Conservation (phyloP, 1,284 basidiomycete species). For the Hypsizygus ulmarius region DNA sequence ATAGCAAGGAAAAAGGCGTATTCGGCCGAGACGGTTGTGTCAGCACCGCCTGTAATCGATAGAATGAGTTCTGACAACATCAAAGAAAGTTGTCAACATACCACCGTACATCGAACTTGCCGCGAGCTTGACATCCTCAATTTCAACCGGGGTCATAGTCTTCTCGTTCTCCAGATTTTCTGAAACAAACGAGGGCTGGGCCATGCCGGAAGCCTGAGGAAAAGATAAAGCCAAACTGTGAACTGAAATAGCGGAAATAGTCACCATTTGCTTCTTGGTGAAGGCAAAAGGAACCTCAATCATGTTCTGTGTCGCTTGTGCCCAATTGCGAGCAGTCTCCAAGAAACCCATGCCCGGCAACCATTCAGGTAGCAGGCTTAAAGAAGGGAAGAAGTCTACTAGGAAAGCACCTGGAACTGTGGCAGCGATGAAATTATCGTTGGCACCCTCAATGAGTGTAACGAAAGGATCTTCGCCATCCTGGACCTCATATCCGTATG, state of each 20-base stretch:
- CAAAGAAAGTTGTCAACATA: slow-evolving; percentile 15
- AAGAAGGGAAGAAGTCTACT: slow-evolving; percentile 39
- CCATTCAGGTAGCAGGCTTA: slow-evolving; percentile 47
- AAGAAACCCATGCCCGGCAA: slow-evolving; percentile 48
- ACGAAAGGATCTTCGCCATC: slow-evolving; percentile 39
- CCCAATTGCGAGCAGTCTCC: slow-evolving; percentile 36
- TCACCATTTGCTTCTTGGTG: slow-evolving; percentile 41
- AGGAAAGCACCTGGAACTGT: slow-evolving; percentile 38
- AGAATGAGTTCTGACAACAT: background rate
- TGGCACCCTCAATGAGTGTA: slow-evolving; percentile 39
- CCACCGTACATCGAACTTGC: slow-evolving; percentile 41
- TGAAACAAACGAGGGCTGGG: slow-evolving; percentile 37
- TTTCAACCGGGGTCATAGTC: slow-evolving; percentile 26
- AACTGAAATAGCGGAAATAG: slow-evolving; percentile 4
- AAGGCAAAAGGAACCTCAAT: slow-evolving; percentile 36
- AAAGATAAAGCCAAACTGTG: background rate
- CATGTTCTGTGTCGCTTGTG: slow-evolving; percentile 28
- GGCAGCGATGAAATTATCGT: slow-evolving; percentile 38
- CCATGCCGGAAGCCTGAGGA: slow-evolving; percentile 36
- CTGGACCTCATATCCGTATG: slow-evolving; percentile 39
- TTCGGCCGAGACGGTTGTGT: slow-evolving; percentile 40
- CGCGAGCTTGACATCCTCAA: slow-evolving; percentile 36
- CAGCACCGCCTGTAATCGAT: slow-evolving; percentile 30
- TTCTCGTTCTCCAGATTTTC: slow-evolving; percentile 31
- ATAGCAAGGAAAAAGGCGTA: slow-evolving; percentile 41